These are phyloP conservation scores for Stachybotrys chartarum DNA, from an alignment of 2,329 filamentous ascomycete species.

Conservation along the genomic window DNA sequence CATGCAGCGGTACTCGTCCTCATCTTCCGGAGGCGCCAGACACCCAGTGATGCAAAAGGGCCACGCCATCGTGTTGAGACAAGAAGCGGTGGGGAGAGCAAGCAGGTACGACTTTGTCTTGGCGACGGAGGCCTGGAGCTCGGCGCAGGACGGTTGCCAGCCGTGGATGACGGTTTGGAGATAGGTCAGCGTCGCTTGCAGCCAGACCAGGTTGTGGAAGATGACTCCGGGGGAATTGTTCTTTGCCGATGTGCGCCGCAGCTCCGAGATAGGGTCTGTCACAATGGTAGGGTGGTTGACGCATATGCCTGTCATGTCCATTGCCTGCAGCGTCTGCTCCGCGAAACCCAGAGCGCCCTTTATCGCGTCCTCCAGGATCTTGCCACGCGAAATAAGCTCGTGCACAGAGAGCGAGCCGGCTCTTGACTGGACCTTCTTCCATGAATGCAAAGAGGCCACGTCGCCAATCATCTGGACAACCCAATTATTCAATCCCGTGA, in stretches of 20 bases:
- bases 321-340: conserved; percentile 13
- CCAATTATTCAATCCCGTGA: conserved; percentile 52
- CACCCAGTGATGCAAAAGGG: conserved; percentile 35
- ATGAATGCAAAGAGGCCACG: conserved; percentile 44
- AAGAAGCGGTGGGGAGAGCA: conserved; percentile 19
- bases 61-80: conserved; percentile 29
- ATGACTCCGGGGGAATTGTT: background rate
- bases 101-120: conserved; percentile 26
- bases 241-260: background rate
- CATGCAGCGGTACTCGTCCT: conserved; percentile 33
- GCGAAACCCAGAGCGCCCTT: conserved; percentile 14
- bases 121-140: conserved; percentile 27
- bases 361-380: conserved; percentile 30
- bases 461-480: conserved; percentile 46
- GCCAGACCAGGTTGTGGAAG: conserved; percentile 34
- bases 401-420: conserved; percentile 35
- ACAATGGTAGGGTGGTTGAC: background rate
- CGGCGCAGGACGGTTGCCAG: conserved; percentile 39
- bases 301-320: background rate
- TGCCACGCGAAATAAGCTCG: conserved; percentile 38
- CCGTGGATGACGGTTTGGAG: conserved; percentile 41
- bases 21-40: conserved; percentile 29
- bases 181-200: conserved; percentile 39
- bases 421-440: conserved; percentile 42
- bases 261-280: background rate